Conservation (phyloP, 805 yeast species). For the Trichomonascus vanleenenianus region DNA sequence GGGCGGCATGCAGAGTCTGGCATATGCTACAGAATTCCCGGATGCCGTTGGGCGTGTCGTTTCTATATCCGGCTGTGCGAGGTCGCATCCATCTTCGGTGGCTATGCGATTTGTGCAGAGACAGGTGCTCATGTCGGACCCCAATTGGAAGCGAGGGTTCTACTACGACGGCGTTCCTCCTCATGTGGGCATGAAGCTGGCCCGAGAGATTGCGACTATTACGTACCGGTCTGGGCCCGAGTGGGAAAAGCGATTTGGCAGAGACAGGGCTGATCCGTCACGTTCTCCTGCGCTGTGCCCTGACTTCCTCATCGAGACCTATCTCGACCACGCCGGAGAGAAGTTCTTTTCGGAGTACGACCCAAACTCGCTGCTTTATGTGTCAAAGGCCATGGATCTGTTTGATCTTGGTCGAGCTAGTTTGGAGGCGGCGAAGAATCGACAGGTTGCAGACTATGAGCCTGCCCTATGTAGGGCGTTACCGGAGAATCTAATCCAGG, state of each 20-base stretch:
- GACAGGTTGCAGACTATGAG: constrained; percentile 19
- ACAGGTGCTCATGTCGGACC: constrained; percentile 90
- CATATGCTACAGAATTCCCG: constrained; percentile 79
- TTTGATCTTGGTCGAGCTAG: constrained; percentile 59
- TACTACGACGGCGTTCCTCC: constrained; percentile 79
- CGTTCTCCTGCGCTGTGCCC: constrained; percentile 85
- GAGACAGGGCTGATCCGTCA: constrained; percentile 75
- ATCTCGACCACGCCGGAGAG: constrained; percentile 90
- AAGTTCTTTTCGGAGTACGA: constrained; percentile 88
- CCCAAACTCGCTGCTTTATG: constrained; percentile 79
- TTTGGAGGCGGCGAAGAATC: constrained; percentile 6
- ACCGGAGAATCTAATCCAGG: constrained; percentile 46
- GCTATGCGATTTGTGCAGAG: constrained; percentile 91
- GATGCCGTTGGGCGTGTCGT: constrained; percentile 65
- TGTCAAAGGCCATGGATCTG: constrained; percentile 91
- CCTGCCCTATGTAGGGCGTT: constrained; percentile 23
- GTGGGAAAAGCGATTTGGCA: constrained; percentile 90
- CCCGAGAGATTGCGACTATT: constrained; percentile 89
- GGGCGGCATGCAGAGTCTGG: constrained; percentile 99
- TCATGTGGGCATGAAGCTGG: constrained; percentile 89
- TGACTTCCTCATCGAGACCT: constrained; percentile 86
- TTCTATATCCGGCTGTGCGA: constrained; percentile 85
- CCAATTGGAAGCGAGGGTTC: constrained; percentile 88
- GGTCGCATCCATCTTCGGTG: constrained; percentile 89
- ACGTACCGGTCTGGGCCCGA: constrained; percentile 95